Conservation (phyloP, 495 filamentous ascomycete species). For the Penicillium flavigenum region DNA sequence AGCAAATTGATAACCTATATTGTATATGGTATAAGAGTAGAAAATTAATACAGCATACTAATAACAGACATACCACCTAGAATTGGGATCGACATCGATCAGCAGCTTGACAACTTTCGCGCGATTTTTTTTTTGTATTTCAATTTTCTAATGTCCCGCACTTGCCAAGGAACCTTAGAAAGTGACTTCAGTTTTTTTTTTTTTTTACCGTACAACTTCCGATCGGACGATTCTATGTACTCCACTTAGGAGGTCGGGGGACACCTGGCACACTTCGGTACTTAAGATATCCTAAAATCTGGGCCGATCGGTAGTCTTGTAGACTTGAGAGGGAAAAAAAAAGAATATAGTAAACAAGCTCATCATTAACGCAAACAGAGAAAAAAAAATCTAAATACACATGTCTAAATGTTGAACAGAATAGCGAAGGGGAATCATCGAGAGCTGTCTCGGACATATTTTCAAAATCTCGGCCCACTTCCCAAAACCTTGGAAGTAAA, state of each 20-base stretch:
- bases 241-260: neutral
- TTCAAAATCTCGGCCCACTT: constrained; percentile 3
- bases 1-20: too few species aligned
- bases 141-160: neutral
- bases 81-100: constrained; percentile 1
- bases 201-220: neutral
- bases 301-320: constrained; percentile 1
- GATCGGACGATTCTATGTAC: neutral
- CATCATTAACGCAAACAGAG: constrained; percentile 8
- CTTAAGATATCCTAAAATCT: neutral
- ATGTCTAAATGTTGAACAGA: constrained; percentile 14
- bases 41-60: too few species aligned
- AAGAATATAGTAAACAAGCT: neutral
- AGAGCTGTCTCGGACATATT: constrained; percentile 6
- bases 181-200: neutral
- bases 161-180: neutral
- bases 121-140: neutral
- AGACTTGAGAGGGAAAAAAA: neutral
- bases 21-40: too few species aligned
- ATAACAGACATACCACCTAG: neutral
- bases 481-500: neutral
- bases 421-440: constrained; percentile 10
- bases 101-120: neutral
- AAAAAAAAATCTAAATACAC: constrained; percentile 1
- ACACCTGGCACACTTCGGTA: neutral